Base-by-base conservation (phyloP, 345 rosid genomes). In the Draba incana region DNA sequence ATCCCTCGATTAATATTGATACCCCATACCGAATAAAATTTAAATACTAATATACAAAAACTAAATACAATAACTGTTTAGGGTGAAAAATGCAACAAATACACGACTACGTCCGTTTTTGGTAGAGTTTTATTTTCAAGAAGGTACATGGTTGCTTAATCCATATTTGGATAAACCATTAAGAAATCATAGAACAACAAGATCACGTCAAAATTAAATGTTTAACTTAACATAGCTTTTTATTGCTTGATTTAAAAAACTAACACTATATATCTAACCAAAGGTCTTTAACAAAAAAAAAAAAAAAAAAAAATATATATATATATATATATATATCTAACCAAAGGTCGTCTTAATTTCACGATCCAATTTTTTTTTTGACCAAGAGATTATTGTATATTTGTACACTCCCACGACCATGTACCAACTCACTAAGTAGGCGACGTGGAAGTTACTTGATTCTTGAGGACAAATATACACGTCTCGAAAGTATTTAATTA, bases 1-100 rank as follows among this genome's bases (percentile, higher is more conserved):
- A 56, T 47, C 44, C 52, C 10, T 49, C 41, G 35, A 43, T 28
- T 64, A 49, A 64, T 57, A 64, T 51, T 51, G 77, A 57, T 64
- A 14, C 71, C 77, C 77, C 72, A 66, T 66, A 31, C 77, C 49
- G 43, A 51, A 28, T 28, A 72, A 48, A 3, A 38, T 44, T 64
- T 16, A 37, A 39, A n/a, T 41, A 25, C 59, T 64, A 57, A 13
- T 38, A 5, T 55, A 57, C 59, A 48, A 72, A 63, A 56, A 38
- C 49, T 35, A 35, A 51, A 70, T 62, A 38, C 41, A 52, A 10
- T 24, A 30, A 11, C 8, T 31, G 49, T 20, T 51, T 35, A 8
- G 35, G 4, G 35, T 6, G 39, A 8, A 35, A 35, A 51, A 70
- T 62, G 46, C 41, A 52, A 10, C 24, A 30, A 11, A 12, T 31